A percentile compares a stretch with the other conserved stretches of the same genome.
phyloP scores from a whole-genome alignment of 176 grass and related monocot genomes.

The Juncus inflexus region DNA sequence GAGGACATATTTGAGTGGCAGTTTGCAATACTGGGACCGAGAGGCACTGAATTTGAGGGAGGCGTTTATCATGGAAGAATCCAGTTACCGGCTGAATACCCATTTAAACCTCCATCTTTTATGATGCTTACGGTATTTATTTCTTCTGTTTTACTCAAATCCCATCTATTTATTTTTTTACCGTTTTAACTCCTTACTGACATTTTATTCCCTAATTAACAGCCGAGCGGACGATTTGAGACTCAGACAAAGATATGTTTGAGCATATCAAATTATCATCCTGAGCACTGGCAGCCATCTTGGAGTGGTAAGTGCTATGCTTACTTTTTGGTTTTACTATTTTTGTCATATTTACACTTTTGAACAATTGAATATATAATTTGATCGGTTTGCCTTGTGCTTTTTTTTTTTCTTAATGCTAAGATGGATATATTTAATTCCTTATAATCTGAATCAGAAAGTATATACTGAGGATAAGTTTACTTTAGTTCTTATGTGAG shows the following conservation, averaged over 20 bases:
- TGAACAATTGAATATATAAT: not conserved
- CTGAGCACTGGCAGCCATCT: conserved; percentile 97
- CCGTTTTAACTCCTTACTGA: conserved; percentile 7
- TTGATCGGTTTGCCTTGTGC: not conserved
- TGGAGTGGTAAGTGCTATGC: conserved; percentile 73
- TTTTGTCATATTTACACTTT: not conserved
- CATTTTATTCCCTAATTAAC: conserved; percentile 24
- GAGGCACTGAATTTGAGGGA: conserved; percentile 93
- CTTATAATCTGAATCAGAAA: no score
- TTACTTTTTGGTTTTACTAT: not conserved
- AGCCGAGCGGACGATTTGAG: conserved; percentile 99
- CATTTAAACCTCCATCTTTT: conserved; percentile 94
- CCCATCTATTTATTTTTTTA: conserved; percentile 1
- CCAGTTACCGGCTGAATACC: conserved; percentile 87
- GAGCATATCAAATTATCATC: conserved; percentile 99
- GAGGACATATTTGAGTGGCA: conserved; percentile 99
- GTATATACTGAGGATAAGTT: no score
- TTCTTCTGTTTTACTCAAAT: not conserved
- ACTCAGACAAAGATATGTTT: conserved; percentile 96
- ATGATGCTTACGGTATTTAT: conserved; percentile 73
- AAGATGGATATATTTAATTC: no score
- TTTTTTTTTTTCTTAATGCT: not conserved
- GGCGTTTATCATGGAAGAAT: conserved; percentile 97
- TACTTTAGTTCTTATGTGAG: no score
- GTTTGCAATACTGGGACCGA: conserved; percentile 82